These are phyloP conservation scores for Hypoxylon sp. DNA, from an alignment of 2,329 filamentous ascomycete species.

Conservation along the genomic window DNA sequence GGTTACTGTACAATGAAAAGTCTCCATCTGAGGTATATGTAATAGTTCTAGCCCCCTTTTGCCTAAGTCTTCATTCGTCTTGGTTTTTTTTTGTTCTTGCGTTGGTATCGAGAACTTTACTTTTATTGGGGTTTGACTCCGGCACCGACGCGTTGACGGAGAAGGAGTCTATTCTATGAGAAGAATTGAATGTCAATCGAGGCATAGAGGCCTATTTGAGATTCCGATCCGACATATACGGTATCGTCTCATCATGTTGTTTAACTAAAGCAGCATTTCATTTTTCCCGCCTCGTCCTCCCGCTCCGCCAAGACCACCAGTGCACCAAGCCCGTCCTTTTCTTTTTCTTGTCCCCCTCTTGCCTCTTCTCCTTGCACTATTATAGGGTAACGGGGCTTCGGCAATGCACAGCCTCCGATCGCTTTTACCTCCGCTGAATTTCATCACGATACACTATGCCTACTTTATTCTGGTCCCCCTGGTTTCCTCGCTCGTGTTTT, in stretches of 20 bases:
- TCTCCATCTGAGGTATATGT: slow-evolving; percentile 9
- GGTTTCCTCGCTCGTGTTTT: slow-evolving; percentile 72
- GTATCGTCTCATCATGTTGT: slow-evolving; percentile 26
- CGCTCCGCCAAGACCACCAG: slow-evolving; percentile 6
- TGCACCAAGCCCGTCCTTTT: background rate
- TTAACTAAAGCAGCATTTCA: slow-evolving; percentile 10
- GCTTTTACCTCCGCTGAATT: slow-evolving; percentile 66
- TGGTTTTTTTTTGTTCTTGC: slow-evolving; percentile 9
- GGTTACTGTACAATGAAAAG: background rate
- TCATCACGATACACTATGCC: slow-evolving; percentile 75
- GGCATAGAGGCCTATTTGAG: background rate
- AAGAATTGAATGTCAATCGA: background rate
- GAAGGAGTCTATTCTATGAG: background rate
- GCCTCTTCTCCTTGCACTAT: background rate
- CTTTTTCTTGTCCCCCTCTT: background rate
- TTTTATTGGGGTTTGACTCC: background rate
- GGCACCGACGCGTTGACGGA: background rate
- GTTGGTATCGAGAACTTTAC: slow-evolving; percentile 11
- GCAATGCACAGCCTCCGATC: slow-evolving; percentile 45
- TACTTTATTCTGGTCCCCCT: slow-evolving; percentile 73
- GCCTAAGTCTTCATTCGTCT: slow-evolving; percentile 1
- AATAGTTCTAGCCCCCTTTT: slow-evolving; percentile 20
- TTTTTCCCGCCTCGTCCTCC: background rate
- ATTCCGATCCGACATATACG: background rate
- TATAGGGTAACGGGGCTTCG: slow-evolving; percentile 26